These are phyloP conservation scores for Hordeum marinum DNA, from an alignment of 176 grass and related monocot species.

Conservation along the genomic window DNA sequence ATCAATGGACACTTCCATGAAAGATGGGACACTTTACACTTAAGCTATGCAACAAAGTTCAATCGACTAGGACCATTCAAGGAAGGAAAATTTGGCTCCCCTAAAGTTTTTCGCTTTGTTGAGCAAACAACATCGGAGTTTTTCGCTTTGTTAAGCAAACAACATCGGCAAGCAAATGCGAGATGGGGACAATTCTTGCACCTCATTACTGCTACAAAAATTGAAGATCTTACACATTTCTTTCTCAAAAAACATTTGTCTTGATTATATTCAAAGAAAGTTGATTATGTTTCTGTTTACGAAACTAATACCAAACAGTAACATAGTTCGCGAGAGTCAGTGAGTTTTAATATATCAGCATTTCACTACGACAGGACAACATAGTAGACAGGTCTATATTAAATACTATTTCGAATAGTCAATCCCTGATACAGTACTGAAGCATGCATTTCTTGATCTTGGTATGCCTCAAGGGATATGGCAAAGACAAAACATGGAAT, in stretches of 20 bases:
- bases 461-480: neutral
- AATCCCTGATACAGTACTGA: neutral
- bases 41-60: conserved; percentile 10
- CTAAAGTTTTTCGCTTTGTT: neutral
- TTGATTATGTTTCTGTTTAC: neutral
- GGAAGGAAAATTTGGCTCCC: neutral
- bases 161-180: neutral
- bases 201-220: neutral
- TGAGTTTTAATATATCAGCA: neutral
- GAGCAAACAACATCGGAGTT: neutral
- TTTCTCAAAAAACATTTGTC: neutral
- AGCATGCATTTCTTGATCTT: conserved; percentile 8
- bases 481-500: neutral
- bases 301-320: neutral
- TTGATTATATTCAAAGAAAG: conserved; percentile 2
- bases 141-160: no score
- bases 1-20: neutral
- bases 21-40: neutral
- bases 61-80: neutral
- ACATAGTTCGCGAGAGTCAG: neutral
- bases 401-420: neutral
- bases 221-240: neutral
- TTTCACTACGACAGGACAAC: neutral
- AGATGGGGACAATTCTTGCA: neutral
- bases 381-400: neutral